Evolutionary conservation across 202 grass and related monocot genomes (phyloP), one percentile per base, ranked within the genome.

Genomic region (Saccharum hybrid): DNA sequence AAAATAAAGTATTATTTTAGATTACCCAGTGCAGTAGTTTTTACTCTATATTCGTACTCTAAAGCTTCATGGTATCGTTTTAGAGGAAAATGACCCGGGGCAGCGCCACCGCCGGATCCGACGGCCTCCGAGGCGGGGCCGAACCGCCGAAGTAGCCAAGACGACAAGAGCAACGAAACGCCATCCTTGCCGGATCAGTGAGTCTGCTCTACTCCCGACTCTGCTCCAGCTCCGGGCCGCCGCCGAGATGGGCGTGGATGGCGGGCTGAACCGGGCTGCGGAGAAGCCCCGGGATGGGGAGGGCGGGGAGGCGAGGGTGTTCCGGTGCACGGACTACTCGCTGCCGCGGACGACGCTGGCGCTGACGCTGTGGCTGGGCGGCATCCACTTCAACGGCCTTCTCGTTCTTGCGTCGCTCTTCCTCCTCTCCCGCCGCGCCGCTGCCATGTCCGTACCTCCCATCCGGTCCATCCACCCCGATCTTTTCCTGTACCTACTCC

Each of bases 301-400:
- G 1, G 66, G 51, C 41, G 30, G 51, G 7, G 43, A 74, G 60
- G 81, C 86, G 71, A 63, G 15, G 80, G 87, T 90, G 79, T 83
- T 93, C 85, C 87, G 59, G 66, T 78, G 88, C 61, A 86, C 68
- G 45, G 83, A 93, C 13, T 95, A 88, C 84, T 91, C 92, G 79
- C 76, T 65, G 63, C 43, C 90, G 36, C 59, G 81, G 62, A 98
- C 90, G 26, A 79, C 74, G 2, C 5, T 94, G 76, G 90, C 90
- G 54, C 88, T 94, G 57, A 57, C 90, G 63, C 81, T 98, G 30
- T 98, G 92, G 95, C 90, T 98, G 0, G 95, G 92, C 5, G 87
- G 67, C 43, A 94, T 98, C 88, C 90, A 98, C 80, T 86, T 94
- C 83, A 92, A 93, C 84, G 85, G 85, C 68, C 26, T 26, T 26